A percentile compares a stretch with the other conserved stretches of the same genome.
Conservation (phyloP, 176 grass and related monocot genomes). For the Rhipidocladum racemiflorum region DNA sequence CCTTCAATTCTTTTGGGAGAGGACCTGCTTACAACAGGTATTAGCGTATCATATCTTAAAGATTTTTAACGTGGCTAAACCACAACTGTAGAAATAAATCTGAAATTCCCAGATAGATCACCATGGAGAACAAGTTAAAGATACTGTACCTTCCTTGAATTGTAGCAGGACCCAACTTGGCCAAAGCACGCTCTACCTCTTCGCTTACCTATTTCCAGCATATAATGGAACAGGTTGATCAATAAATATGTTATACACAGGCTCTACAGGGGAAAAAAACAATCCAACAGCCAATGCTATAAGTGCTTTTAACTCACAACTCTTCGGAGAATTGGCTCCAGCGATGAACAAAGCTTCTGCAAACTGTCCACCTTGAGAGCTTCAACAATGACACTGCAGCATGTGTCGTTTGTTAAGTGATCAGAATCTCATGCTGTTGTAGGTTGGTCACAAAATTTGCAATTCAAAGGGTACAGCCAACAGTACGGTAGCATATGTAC, state of each 20-base stretch:
- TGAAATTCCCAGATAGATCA: conserved; percentile 12
- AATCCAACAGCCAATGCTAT: background rate
- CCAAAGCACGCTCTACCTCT: conserved; percentile 99
- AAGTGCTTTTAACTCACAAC: conserved; percentile 69
- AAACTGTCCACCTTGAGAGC: conserved; percentile 95
- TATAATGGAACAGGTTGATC: conserved; percentile 21
- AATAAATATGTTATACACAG: background rate
- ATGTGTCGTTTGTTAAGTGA: background rate
- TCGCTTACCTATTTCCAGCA: conserved; percentile 80
- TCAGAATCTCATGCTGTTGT: background rate
- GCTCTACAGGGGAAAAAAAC: background rate
- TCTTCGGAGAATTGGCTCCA: conserved; percentile 95
- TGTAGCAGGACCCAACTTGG: conserved; percentile 77
- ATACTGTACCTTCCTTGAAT: conserved; percentile 76
- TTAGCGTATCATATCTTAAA: conserved; percentile 13
- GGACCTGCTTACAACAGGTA: conserved; percentile 51
- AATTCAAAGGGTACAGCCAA: background rate
- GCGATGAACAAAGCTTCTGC: conserved; percentile 91
- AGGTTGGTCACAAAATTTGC: background rate
- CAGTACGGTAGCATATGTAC: background rate
- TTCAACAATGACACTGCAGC: conserved; percentile 96
- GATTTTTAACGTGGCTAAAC: background rate
- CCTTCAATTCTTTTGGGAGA: conserved; percentile 89
- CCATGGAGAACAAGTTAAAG: conserved; percentile 15
- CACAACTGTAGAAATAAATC: conserved; percentile 1